Base-by-base conservation (phyloP, 768 basidiomycete species). In the Pleurotus djamor region DNA sequence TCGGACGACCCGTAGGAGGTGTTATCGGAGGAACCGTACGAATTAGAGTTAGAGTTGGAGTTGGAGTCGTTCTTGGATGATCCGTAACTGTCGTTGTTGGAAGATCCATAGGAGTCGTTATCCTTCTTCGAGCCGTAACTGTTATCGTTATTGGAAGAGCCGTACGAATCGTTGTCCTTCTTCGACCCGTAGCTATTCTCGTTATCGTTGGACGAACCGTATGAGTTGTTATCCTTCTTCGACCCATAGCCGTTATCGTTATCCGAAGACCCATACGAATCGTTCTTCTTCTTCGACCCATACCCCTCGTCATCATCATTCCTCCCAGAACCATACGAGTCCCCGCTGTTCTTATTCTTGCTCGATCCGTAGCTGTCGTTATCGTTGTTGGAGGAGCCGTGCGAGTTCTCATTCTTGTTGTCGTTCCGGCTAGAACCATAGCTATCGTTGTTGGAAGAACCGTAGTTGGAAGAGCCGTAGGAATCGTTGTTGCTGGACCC, bases 361-460 rank as follows among this genome's bases (percentile, higher is more conserved):
- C 37, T 10, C 17, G 54, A 59, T 9, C 64, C 67, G 47, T 66
- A 65, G 21, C 57, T 60, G 9, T 9, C 9, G 10, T 41, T n/a
- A 59, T 66, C 52, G 48, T 70, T 66, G 61, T 69, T 63, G 7
- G 66, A 68, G 28, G 67, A 69, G 10, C 69, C 67, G 45, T 73
- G 71, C 7, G 57, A 63, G 60, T 72, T 62, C 55, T 63, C 63
- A 59, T 63, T 60, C 56, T 38, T 61, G 52, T 54, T 56, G 43
- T 59, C 60, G 50, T 33, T 60, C 52, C 61, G 59, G 47, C 61
- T 59, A 13, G 38, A 44, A 10, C 38, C 21, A 41, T 38, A 35
- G 34, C 52, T 58, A 48, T 62, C 59, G 43, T 59, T 61, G 59
- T 63, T 62, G 17, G 55, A 65, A 45, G 62, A 64, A 48, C 66